These are phyloP conservation scores for Sanghuangporus baumii DNA, from an alignment of 1,284 basidiomycete species.

Conservation along the genomic window DNA sequence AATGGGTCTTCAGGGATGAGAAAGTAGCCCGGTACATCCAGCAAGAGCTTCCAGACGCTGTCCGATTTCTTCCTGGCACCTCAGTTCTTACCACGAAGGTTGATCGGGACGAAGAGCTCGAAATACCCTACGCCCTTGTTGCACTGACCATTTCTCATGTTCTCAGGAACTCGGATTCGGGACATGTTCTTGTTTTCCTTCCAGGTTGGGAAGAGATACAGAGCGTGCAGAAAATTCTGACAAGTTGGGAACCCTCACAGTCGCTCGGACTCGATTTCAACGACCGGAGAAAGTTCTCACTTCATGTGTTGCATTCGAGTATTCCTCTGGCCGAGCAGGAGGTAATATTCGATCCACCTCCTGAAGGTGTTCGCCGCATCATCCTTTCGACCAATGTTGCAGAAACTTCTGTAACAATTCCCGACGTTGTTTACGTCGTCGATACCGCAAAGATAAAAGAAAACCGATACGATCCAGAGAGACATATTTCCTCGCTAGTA, in stretches of 20 bases:
- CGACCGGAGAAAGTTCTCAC: slow-evolving; percentile 54
- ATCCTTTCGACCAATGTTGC: slow-evolving; percentile 96
- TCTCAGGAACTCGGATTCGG: slow-evolving; percentile 68
- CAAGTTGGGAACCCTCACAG: slow-evolving; percentile 37
- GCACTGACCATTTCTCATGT: slow-evolving; percentile 82
- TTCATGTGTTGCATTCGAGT: slow-evolving; percentile 91
- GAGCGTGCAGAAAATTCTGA: slow-evolving; percentile 66
- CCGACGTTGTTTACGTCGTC: slow-evolving; percentile 93
- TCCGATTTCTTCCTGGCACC: slow-evolving; percentile 14
- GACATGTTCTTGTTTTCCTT: slow-evolving; percentile 89
- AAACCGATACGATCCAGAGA: slow-evolving; percentile 87
- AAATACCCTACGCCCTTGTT: slow-evolving; percentile 80
- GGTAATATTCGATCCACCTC: slow-evolving; percentile 81
- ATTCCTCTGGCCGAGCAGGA: slow-evolving; percentile 91
- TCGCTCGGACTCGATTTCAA: slow-evolving; percentile 60
- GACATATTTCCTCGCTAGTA: slow-evolving; percentile 83
- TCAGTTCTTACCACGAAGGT: slow-evolving; percentile 22
- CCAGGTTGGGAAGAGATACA: slow-evolving; percentile 94
- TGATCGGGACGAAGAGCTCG: slow-evolving; percentile 58
- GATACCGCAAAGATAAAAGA: slow-evolving; percentile 90
- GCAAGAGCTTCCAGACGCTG: slow-evolving; percentile 57
- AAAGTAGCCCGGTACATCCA: slow-evolving; percentile 74
- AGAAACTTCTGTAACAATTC: slow-evolving; percentile 94
- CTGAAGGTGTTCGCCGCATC: slow-evolving; percentile 73
- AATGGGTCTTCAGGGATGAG: slow-evolving; percentile 75